Evolutionary conservation across 192 early-diverging fungal genomes (phyloP).

Genomic region (Allomyces macrogynus): DNA sequence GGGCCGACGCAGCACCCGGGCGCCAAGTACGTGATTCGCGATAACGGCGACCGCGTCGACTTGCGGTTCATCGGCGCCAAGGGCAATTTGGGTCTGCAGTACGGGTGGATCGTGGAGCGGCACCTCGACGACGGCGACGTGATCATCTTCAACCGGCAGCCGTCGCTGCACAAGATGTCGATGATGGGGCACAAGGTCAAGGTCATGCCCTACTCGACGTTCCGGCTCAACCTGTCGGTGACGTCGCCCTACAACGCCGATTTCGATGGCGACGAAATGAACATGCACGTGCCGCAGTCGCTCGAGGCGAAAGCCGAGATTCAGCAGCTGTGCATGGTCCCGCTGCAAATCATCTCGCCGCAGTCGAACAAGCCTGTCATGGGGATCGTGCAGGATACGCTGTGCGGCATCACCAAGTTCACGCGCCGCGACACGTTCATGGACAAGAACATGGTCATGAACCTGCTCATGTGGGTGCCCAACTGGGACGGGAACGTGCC

Average conservation of each 20-base stretch:
- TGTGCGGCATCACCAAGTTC: conserved; percentile 88
- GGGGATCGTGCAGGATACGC: conserved; percentile 99
- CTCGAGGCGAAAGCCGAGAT: conserved; percentile 91
- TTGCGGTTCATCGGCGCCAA: conserved; percentile 66
- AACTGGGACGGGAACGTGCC: conserved; percentile 90
- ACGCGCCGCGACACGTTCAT: conserved; percentile 84
- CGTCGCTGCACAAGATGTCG: conserved; percentile 97
- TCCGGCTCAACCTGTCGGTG: conserved; percentile 90
- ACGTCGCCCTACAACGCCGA: conserved; percentile 97
- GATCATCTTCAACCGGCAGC: conserved; percentile 98
- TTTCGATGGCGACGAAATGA: conserved; percentile 99
- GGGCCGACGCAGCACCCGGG: conserved; percentile 89
- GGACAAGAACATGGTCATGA: conserved; percentile 75
- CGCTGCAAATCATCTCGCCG: conserved; percentile 87
- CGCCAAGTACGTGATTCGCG: conserved; percentile 88
- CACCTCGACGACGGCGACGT: conserved; percentile 88
- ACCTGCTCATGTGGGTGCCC: conserved; percentile 85
- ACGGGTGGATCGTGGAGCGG: conserved; percentile 84
- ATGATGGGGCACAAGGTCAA: conserved; percentile 98
- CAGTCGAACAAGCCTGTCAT: conserved; percentile 96
- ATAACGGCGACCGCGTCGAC: conserved; percentile 84
- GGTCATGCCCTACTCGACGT: conserved; percentile 98
- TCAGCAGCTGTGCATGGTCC: conserved; percentile 92
- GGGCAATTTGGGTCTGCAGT: conserved; percentile 63
- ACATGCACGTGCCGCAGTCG: conserved; percentile 94